Percentiles rank a stretch among this genome's conserved stretches.
These are phyloP conservation scores for Pterulicium gracile DNA, from an alignment of 1,284 basidiomycete species.

Conservation along the genomic window DNA sequence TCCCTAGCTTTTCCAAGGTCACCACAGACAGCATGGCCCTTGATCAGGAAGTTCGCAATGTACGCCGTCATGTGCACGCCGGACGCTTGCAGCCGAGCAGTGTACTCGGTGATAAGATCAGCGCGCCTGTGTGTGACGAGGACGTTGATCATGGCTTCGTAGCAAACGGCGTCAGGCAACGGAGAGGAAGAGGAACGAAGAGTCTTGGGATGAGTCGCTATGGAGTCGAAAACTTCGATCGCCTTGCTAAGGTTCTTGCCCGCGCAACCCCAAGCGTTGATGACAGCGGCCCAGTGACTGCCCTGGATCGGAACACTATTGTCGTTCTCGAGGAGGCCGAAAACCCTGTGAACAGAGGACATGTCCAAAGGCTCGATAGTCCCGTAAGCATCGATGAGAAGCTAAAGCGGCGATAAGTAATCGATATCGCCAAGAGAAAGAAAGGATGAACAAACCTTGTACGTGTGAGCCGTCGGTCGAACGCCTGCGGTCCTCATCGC, in stretches of 20 bases:
- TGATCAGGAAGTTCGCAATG: conserved; percentile 89
- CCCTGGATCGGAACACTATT: conserved; percentile 56
- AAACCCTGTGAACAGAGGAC: conserved; percentile 66
- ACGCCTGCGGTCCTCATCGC: conserved; percentile 59
- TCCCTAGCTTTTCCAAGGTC: conserved; percentile 61
- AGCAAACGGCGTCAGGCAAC: conserved; percentile 77
- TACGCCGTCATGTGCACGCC: conserved; percentile 91
- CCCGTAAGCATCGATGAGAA: conserved; percentile 88
- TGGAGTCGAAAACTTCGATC: conserved; percentile 70
- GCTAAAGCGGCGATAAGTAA: conserved; percentile 29
- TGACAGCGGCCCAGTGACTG: conserved; percentile 86
- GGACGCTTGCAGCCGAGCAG: conserved; percentile 48
- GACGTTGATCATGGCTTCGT: conserved; percentile 87
- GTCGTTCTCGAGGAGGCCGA: conserved; percentile 49
- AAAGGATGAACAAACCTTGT: conserved; percentile 52
- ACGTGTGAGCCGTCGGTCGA: conserved; percentile 78
- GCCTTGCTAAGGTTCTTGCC: conserved; percentile 73
- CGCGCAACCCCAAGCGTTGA: conserved; percentile 85
- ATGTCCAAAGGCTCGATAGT: conserved; percentile 78
- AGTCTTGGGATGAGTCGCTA: conserved; percentile 41
- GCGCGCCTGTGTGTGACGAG: conserved; percentile 72
- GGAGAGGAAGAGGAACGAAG: conserved; percentile 15
- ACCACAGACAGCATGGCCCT: conserved; percentile 71
- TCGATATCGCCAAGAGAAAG: neutral
- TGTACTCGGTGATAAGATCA: conserved; percentile 70